Conservation (phyloP, 1,284 basidiomycete genomes). For the Peniophora sp. region DNA sequence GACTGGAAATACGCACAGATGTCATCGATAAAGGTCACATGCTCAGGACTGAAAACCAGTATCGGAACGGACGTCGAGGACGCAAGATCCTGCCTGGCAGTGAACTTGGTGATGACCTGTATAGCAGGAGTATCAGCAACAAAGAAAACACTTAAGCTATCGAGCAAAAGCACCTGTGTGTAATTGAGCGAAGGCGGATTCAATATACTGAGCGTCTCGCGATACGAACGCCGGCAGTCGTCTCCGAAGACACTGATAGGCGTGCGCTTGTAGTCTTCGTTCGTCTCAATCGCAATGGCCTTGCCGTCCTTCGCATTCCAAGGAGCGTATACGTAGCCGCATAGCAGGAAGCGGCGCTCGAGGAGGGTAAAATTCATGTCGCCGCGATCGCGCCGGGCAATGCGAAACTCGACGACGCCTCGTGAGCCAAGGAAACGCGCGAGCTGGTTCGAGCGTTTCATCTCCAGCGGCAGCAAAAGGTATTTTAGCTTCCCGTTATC, state of each 20-base stretch:
- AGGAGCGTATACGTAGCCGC: not conserved
- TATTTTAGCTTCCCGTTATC: not conserved
- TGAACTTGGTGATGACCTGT: not conserved
- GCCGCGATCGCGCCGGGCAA: not conserved
- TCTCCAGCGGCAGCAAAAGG: not conserved
- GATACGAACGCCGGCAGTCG: not conserved
- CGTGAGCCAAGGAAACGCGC: not conserved
- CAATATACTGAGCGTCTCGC: not conserved
- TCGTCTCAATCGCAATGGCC: not conserved
- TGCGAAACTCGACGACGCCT: not conserved
- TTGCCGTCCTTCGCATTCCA: not conserved
- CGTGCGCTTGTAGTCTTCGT: not conserved
- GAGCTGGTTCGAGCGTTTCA: not conserved
- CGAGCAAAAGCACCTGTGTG: not conserved
- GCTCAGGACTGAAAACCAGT: not conserved
- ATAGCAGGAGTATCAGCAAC: not conserved
- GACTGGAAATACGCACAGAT: not conserved
- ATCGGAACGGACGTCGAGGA: not conserved
- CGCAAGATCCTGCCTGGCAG: not conserved
- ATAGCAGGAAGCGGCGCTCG: not conserved
- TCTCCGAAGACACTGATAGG: not conserved
- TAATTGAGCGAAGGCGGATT: not conserved
- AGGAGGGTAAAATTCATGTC: not conserved
- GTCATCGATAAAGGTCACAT: not conserved
- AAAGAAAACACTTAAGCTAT: not conserved